Base-by-base conservation (phyloP, 306 rosid species). In the Macrotyloma uniflorum region DNA sequence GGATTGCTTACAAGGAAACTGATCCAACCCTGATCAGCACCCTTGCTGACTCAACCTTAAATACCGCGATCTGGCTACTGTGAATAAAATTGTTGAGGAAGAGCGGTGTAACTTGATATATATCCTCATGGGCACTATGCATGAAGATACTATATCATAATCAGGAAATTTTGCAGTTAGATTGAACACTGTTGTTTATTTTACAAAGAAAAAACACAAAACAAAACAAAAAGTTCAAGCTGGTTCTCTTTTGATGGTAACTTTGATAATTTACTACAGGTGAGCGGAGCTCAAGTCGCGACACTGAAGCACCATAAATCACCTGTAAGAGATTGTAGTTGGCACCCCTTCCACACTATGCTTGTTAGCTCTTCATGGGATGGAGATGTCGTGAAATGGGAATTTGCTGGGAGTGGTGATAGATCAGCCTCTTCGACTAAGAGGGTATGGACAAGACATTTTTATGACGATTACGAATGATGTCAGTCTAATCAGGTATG, bases 321-420 rank as follows among this genome's bases (percentile, higher is more conserved):
- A 19, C 91, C 97, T 9, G 98, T 91, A 24, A 89, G 99, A 83
- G 99, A 95, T 64, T 95, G 99, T 83, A 91, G 97, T 75, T 95
- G 99, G 99, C 99, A 95, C 83, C 99, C 99, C 7, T 77, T 75
- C 67, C 87, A 88, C 66, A 89, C 91, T 2, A 89, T 78, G 89
- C 93, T 93, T 11, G 91, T 91, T 51, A 95, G 99, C 86, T 91
- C 99, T 45, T 93, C 96, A 8, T 95, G 99, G 98, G 98, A 95
- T 70, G 99, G 99, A 24, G 96, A 86, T 55, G 67, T 95, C 1
- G 97, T 87, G 69, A 95, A 84, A 88, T 95, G 98, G 97, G 94
- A 91, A 24, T 90, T 86, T 80, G 85, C 89, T 0, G 92, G 91
- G 6, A 84, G 79, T 13, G 85, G 84, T 12, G 90, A 85, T 59